Evolutionary conservation across 1,284 basidiomycete genomes (phyloP), one percentile per base, ranked within the genome.

Genomic region (Schizopora paradoxa): DNA sequence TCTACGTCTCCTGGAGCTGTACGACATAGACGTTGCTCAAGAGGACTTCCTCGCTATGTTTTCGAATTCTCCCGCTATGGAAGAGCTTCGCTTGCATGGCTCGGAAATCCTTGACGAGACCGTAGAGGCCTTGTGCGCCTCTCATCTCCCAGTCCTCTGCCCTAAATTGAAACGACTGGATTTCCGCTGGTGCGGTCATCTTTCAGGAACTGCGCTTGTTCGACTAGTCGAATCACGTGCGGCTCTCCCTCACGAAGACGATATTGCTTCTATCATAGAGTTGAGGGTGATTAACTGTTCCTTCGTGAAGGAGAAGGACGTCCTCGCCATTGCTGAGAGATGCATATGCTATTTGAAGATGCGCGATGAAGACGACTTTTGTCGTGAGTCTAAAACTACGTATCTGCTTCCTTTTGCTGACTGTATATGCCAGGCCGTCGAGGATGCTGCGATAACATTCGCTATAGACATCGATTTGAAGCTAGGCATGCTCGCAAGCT

Each of bases 261-360:
- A 51, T 23, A 31, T 41, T 16, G 29, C 45, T 8, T 58, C 62
- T 22, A 67, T 80, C 47, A 54, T 57, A 39, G 69, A 72, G 55
- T 60, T 81, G n/a, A 72, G 72, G 0, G 67, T 77, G 14, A 75
- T 82, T 51, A 74, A 79, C 52, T 82, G 80, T 56, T 67, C 74
- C 13, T 71, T 74, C 47, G 76, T 82, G 22, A 66, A 68, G 51
- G 76, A 81, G 49, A 61, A 65, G 45, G 74, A 81, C 53, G 69
- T 83, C 49, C 48, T 79, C 35, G 66, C 71, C 41, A 56, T 84
- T 11, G 73, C 76, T 14, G 54, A 61, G 39, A 57, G 68, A 55
- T 72, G 74, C 1, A 58, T 64, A n/a, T 82, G 78, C 54, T 65
- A 74, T 40, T 63, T 82, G 11, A 62, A 72, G 40, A 63, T 70